Evolutionary conservation across 176 grass and related monocot species (phyloP), one percentile per base, ranked within the genome.

Genomic region (Rhipidocladum racemiflorum): DNA sequence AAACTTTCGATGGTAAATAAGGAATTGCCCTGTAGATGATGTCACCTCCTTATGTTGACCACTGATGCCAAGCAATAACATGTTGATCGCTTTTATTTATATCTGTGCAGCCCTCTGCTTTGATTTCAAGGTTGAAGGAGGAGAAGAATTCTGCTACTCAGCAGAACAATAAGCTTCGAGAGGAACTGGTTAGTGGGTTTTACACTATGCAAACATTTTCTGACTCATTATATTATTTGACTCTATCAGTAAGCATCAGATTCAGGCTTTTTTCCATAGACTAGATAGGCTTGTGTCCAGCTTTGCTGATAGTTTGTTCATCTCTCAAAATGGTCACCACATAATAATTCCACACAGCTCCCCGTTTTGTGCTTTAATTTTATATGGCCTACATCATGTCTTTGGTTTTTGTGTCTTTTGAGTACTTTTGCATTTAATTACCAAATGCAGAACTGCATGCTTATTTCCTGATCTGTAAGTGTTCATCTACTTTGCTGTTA

Each of bases 101-200:
- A 40, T 51, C 4, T 80, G 35, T 94, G 56, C 68, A 91, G 79
- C 83, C 93, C 86, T 67, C 57, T 51, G 55, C 72, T 42, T 79
- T 94, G 61, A 90, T 94, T 68, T 82, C 85, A 18, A 92, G 79
- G 80, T 93, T 97, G 77, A 83, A 79, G 40, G 89, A 92, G 72
- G 89, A 97, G 84, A 90, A 83, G 68, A 92, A 87, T 70, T 74
- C 78, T 85, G 82, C 83, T 76, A 65, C 88, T 82, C 85, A 94
- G 66, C 85, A 90, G 64, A 94, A 92, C 80, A 87, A 83, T 72
- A 92, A 92, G 67, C 91, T 94, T 83, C 91, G 63, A 65, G 85
- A 87, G 79, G 91, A 97, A 87, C 32, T 94, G 89, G 94, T 97
- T 59, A 88, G 93, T 92, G 13, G 4, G 20, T 24, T 57, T 39